Evolutionary conservation across 2,329 filamentous ascomycete genomes (phyloP).

Genomic region (Ascochyta clinopodiicola): DNA sequence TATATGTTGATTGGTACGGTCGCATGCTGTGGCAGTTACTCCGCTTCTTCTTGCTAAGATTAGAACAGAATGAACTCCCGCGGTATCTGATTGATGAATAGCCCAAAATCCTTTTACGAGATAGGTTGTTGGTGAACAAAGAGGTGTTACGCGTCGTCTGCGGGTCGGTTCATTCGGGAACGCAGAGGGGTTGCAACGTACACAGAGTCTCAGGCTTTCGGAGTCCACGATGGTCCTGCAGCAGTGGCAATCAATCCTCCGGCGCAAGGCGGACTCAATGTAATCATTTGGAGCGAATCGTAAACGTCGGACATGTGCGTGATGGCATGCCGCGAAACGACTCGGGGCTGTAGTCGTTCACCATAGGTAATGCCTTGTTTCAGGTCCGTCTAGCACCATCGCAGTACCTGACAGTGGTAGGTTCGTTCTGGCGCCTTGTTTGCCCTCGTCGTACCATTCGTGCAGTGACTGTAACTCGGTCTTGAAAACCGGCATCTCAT

Average conservation of each 20-base stretch:
- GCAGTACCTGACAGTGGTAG: neutral
- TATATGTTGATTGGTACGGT: slow-evolving; percentile 5
- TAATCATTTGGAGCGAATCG: neutral
- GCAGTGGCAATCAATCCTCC: slow-evolving; percentile 11
- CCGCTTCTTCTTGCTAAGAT: slow-evolving; percentile 12
- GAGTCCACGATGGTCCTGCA: slow-evolving; percentile 16
- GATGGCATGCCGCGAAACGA: neutral
- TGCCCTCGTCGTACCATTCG: slow-evolving; percentile 1
- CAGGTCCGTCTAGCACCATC: neutral
- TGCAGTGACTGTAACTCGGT: slow-evolving; percentile 6
- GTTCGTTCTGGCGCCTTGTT: neutral
- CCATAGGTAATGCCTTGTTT: neutral
- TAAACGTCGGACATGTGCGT: neutral
- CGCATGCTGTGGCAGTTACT: neutral
- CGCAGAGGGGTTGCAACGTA: neutral
- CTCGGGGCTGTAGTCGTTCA: neutral
- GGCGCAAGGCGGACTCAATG: neutral
- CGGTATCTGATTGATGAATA: slow-evolving; percentile 8
- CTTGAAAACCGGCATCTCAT: neutral
- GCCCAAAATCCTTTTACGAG: neutral
- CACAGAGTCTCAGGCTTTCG: slow-evolving; percentile 10
- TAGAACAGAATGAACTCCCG: slow-evolving; percentile 5
- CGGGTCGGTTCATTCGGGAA: neutral
- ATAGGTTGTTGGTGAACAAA: neutral
- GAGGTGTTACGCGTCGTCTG: slow-evolving; percentile 21